Evolutionary conservation across 148 eudicot species (phyloP).

Genomic region (Rhododendron williamsianum): DNA sequence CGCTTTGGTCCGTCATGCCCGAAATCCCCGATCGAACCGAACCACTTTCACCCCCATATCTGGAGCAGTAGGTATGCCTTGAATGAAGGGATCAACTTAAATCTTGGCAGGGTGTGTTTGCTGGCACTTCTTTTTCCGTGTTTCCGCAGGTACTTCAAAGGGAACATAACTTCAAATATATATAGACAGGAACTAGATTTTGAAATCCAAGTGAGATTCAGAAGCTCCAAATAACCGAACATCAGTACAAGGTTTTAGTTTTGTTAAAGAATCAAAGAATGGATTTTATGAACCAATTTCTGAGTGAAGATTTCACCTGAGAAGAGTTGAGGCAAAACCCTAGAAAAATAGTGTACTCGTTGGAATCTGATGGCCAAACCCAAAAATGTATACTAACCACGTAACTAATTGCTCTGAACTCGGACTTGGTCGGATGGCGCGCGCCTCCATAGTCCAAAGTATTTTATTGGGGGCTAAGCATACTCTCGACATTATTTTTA

Average conservation of each 20-base stretch:
- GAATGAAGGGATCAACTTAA: background rate
- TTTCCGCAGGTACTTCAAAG: background rate
- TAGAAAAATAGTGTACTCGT: background rate
- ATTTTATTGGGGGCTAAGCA: no score
- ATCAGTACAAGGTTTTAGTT: background rate
- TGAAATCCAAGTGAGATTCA: background rate
- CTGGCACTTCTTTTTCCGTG: background rate
- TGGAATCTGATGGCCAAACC: background rate
- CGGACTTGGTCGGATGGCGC: no score
- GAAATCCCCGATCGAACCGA: no score
- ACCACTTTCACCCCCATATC: no score
- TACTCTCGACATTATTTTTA: no score
- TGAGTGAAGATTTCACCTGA: background rate
- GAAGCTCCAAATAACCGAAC: background rate
- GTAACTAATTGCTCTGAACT: no score
- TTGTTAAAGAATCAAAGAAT: background rate
- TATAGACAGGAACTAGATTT: background rate
- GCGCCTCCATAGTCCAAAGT: no score
- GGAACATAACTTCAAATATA: no score
- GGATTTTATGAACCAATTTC: background rate
- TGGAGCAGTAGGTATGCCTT: no score
- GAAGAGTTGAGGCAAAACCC: background rate
- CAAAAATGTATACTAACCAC: background rate
- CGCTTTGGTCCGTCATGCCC: no score
- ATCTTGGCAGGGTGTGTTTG: background rate